A percentile compares a stretch with the other conserved stretches of the same genome.
Conservation (phyloP, 2,329 filamentous ascomycete genomes). For the Aureobasidium sp. region DNA sequence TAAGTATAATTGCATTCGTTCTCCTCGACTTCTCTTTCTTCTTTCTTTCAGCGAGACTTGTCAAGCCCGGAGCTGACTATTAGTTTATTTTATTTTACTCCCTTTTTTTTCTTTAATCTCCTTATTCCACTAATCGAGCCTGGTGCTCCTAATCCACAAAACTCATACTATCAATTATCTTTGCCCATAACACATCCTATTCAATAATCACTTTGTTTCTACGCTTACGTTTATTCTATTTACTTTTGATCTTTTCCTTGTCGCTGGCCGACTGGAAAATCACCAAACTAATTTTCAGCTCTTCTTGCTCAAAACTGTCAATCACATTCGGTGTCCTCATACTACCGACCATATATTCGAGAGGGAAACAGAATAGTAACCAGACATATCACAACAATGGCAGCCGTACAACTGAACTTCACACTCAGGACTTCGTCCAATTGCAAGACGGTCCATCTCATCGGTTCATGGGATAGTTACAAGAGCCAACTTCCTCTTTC, state of each 20-base stretch:
- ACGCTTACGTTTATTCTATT: slow-evolving; percentile 19
- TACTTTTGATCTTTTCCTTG: slow-evolving; percentile 23
- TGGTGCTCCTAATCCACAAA: slow-evolving; percentile 36
- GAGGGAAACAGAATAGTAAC: slow-evolving; percentile 19
- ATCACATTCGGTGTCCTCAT: slow-evolving; percentile 23
- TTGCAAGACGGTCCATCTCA: slow-evolving; percentile 94
- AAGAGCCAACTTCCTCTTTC: slow-evolving; percentile 87
- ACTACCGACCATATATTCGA: neutral
- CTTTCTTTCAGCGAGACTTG: slow-evolving; percentile 43
- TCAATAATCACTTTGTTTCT: slow-evolving; percentile 23
- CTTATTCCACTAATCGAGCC: slow-evolving; percentile 34
- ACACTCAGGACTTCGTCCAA: slow-evolving; percentile 90
- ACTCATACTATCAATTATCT: slow-evolving; percentile 20
- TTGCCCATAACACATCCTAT: slow-evolving; percentile 14
- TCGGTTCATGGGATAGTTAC: slow-evolving; percentile 99
- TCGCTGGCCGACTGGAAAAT: slow-evolving; percentile 36
- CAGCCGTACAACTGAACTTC: slow-evolving; percentile 89
- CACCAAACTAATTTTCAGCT: slow-evolving; percentile 38
- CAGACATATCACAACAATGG: slow-evolving; percentile 49
- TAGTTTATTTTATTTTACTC: slow-evolving; percentile 36
- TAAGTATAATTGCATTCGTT: slow-evolving; percentile 20
- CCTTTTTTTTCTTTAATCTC: slow-evolving; percentile 31
- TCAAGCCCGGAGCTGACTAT: slow-evolving; percentile 45
- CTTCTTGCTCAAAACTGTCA: slow-evolving; percentile 39
- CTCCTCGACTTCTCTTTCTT: slow-evolving; percentile 26